A percentile compares a stretch with the other conserved stretches of the same genome.
phyloP scores from a whole-genome alignment of 768 basidiomycete species.

The Podaxis sp. region DNA sequence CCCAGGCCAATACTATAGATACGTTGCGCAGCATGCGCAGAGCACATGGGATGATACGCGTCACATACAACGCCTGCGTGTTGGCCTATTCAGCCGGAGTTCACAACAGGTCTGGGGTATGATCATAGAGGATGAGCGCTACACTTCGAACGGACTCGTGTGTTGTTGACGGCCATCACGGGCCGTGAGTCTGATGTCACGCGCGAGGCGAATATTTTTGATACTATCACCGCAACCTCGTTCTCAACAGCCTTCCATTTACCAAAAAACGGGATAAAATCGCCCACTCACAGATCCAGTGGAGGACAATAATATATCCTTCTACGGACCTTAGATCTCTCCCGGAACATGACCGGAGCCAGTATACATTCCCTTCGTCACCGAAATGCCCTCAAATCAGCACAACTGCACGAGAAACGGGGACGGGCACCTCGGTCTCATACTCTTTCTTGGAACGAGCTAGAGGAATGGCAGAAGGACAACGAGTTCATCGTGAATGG shows the following conservation, averaged over 20 bases:
- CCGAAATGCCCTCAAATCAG: conserved; percentile 4
- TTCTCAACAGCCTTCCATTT: not conserved
- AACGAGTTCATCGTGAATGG: conserved; percentile 73
- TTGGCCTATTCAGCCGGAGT: not conserved
- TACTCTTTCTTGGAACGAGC: conserved; percentile 51
- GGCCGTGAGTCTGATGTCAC: not conserved
- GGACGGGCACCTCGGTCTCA: conserved; percentile 10
- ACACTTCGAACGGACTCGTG: conserved; percentile 3
- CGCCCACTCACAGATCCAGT: not conserved
- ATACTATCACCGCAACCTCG: not conserved
- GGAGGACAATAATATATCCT: not conserved
- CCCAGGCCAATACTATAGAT: not conserved
- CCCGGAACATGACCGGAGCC: not conserved
- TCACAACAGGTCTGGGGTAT: not conserved
- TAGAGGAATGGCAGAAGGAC: conserved; percentile 70
- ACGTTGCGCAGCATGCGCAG: not conserved
- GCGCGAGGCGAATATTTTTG: not conserved
- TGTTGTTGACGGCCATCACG: not conserved
- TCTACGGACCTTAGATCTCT: not conserved
- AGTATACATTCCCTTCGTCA: conserved; percentile 1
- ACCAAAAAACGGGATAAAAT: not conserved
- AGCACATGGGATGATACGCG: not conserved
- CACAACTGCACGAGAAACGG: not conserved
- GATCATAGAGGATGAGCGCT: not conserved
- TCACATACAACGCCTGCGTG: not conserved